Evolutionary conservation across 371 early-diverging fungal species (phyloP).

Genomic region (Rhizopus arrhizus): DNA sequence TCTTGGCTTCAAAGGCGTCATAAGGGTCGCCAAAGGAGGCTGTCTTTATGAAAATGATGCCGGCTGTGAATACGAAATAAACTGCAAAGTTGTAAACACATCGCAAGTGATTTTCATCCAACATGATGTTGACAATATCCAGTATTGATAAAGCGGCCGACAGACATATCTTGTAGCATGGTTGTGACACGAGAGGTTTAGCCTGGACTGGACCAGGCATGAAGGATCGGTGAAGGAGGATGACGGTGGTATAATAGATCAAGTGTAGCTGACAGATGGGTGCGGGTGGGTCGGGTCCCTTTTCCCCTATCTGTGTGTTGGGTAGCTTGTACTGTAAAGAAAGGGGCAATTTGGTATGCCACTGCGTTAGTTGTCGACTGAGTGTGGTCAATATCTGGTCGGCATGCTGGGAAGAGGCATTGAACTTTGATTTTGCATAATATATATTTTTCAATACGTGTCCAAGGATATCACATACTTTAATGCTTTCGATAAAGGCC

Average conservation of each 20-base stretch:
- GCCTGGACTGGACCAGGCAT: constrained; percentile 37
- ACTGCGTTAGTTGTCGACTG: constrained; percentile 44
- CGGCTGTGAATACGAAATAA: constrained; percentile 47
- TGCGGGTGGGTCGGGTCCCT: constrained; percentile 29
- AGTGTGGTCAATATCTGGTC: constrained; percentile 42
- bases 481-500: constrained; percentile 39
- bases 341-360: constrained; percentile 49
- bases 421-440: constrained; percentile 40
- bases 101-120: constrained; percentile 34
- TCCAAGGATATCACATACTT: constrained; percentile 47
- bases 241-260: constrained; percentile 47
- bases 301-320: constrained; percentile 27
- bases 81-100: constrained; percentile 38
- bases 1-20: constrained; percentile 39
- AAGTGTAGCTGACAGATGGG: constrained; percentile 50
- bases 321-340: constrained; percentile 41
- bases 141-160: constrained; percentile 52
- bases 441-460: constrained; percentile 52
- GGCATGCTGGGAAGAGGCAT: constrained; percentile 28
- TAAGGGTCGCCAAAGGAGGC: constrained; percentile 36
- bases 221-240: constrained; percentile 48
- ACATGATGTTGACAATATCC: constrained; percentile 50
- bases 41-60: constrained; percentile 46
- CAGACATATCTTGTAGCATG: constrained; percentile 49
- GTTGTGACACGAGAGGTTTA: constrained; percentile 30